Percentiles rank a stretch among this genome's conserved stretches.
phyloP scores from a whole-genome alignment of 164 flowering plant species.

The Sextonia rubra region DNA sequence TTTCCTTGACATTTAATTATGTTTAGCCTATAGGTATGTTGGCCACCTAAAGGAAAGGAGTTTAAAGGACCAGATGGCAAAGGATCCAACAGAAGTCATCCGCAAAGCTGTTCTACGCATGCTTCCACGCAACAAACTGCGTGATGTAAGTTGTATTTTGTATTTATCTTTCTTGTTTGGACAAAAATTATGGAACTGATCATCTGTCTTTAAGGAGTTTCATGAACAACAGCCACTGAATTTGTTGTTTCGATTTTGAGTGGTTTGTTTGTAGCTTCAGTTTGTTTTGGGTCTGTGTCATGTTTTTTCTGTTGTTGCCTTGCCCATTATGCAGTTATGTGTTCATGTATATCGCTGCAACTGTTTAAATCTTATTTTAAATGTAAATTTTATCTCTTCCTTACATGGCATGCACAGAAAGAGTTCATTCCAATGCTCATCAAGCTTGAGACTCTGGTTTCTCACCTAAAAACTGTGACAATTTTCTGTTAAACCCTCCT shows the following conservation, averaged over 20 bases:
- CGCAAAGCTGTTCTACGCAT: constrained; percentile 92
- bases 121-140: constrained; percentile 94
- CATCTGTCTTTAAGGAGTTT: not conserved
- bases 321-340: no score
- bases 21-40: constrained; percentile 45
- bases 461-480: no score
- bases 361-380: no score
- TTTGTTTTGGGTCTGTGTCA: no score
- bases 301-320: no score
- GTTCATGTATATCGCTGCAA: no score
- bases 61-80: constrained; percentile 81
- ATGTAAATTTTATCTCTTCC: no score
- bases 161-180: not conserved
- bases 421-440: no score
- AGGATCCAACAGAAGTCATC: constrained; percentile 94
- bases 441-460: no score
- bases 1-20: constrained; percentile 7
- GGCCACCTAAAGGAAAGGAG: constrained; percentile 91
- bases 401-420: no score
- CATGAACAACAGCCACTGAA: not conserved
- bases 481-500: no score
- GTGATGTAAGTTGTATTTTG: constrained; percentile 58
- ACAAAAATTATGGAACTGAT: not conserved
- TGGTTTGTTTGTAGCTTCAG: no score
- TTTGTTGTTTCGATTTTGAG: not conserved